Evolutionary conservation across 805 yeast genomes (phyloP), one percentile per base, ranked within the genome.

Genomic region (Saccharomycopsis vini): DNA sequence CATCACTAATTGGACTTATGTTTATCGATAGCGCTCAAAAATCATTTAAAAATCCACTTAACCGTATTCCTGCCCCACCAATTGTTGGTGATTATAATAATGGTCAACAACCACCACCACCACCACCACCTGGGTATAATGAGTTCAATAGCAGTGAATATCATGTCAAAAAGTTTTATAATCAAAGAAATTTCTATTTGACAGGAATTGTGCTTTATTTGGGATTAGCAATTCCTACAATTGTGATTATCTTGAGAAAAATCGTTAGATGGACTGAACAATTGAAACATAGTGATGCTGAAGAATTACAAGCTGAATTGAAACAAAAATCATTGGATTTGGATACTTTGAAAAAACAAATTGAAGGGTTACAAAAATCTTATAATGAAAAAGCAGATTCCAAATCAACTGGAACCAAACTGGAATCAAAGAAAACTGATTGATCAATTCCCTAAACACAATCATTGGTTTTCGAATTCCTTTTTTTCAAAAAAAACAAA

Each of bases 121-220:
- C 44, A 50, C 46, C 54, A 45, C 5, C 16, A 12, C 45, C 42
- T 33, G 50, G 52, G 6, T 42, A 40, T n/a, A 45, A 47, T 34
- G 47, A 47, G 2, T 54, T 61, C 28, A 62, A 71, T 37, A 64
- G 70, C 34, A 60, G 66, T 31, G 81, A 78, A 19, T 72, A 67
- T 48, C 59, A 75, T 50, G 83, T 81, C 4, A 63, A 74, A 38
- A 73, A 77, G 48, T 77, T 79, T 45, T 78, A 76, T 52, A 68
- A 78, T 32, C 84, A 78, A 57, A 66, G 85, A 56, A 78, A 78
- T 51, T 63, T 75, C 34, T 78, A 78, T 56, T 67, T 78, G 43
- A 69, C 77, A 13, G 85, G 84, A 6, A 80, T 79, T 6, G 78
- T 77, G 3, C 58, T 78, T 46, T 78, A 73, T 58, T 67, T 75